Evolutionary conservation across 176 grass and related monocot genomes (phyloP).

Genomic region (Ampelocalamus luodianensis): DNA sequence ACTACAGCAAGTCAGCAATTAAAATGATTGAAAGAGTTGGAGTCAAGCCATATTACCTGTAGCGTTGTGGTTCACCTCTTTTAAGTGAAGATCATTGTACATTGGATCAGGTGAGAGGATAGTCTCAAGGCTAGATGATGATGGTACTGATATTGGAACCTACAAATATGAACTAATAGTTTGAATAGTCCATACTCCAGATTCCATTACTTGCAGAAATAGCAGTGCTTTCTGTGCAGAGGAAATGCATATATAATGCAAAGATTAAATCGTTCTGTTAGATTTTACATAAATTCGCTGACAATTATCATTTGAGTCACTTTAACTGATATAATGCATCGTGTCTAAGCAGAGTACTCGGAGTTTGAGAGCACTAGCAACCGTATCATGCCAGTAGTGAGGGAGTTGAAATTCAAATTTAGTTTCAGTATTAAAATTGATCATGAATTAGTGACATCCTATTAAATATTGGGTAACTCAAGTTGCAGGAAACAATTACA

Average conservation of each 20-base stretch:
- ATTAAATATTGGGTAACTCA: constrained; percentile 3
- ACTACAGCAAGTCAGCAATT: neutral
- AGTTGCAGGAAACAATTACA: constrained; percentile 2
- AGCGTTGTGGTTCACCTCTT: constrained; percentile 52
- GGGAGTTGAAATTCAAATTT: neutral
- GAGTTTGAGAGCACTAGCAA: constrained; percentile 16
- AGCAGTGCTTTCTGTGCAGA: neutral
- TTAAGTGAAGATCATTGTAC: constrained; percentile 70
- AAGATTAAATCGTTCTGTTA: neutral
- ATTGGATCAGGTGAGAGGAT: constrained; percentile 68
- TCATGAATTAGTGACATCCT: neutral
- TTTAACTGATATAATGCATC: constrained; percentile 33
- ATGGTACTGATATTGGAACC: constrained; percentile 66
- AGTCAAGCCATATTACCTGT: constrained; percentile 55
- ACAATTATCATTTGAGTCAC: constrained; percentile 14
- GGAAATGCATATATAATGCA: constrained; percentile 5
- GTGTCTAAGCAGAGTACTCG: constrained; percentile 5
- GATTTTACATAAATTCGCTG: constrained; percentile 16
- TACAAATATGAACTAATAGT: constrained; percentile 43
- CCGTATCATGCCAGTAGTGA: neutral
- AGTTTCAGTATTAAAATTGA: constrained; percentile 5
- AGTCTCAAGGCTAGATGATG: constrained; percentile 61
- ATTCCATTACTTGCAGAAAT: constrained; percentile 28
- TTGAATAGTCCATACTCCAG: constrained; percentile 38
- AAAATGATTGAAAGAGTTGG: neutral